Conservation (phyloP, 2,329 filamentous ascomycete species). For the Furcasterigmium sp. region DNA sequence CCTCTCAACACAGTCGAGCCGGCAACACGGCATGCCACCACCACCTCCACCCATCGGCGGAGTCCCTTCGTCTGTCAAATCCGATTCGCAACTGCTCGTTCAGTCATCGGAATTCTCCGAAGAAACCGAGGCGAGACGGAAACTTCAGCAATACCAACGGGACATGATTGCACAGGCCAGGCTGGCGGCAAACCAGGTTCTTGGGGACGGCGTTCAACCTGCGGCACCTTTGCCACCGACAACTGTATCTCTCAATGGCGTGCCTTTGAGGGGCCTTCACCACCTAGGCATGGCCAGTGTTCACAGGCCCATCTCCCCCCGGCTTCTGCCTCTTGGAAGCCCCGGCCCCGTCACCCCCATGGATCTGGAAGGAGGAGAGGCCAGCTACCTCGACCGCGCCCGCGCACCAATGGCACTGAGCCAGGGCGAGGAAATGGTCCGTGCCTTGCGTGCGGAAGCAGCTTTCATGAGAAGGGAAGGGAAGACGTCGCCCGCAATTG, state of each 20-base stretch:
- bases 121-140: conserved; percentile 41
- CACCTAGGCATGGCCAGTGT: conserved; percentile 27
- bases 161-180: conserved; percentile 56
- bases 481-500: conserved; percentile 22
- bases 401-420: conserved; percentile 17
- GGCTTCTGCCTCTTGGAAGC: conserved; percentile 48
- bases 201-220: conserved; percentile 19
- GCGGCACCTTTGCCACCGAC: conserved; percentile 17
- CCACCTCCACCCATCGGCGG: conserved; percentile 1
- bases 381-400: conserved; percentile 30
- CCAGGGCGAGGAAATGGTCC: conserved; percentile 16
- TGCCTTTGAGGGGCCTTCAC: conserved; percentile 30
- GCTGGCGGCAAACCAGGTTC: conserved; percentile 31
- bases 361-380: conserved; percentile 38
- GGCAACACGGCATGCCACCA: background rate
- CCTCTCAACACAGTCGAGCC: background rate
- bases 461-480: conserved; percentile 24
- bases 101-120: conserved; percentile 10
- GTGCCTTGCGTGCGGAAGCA: conserved; percentile 20
- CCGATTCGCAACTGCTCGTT: conserved; percentile 17
- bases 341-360: conserved; percentile 59
- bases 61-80: conserved; percentile 7
- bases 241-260: conserved; percentile 26
- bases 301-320: conserved; percentile 43
- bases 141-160: conserved; percentile 52